Evolutionary conservation across 345 rosid species (phyloP), one percentile per base, ranked within the genome.

Genomic region (Boechera divaricarpa): DNA sequence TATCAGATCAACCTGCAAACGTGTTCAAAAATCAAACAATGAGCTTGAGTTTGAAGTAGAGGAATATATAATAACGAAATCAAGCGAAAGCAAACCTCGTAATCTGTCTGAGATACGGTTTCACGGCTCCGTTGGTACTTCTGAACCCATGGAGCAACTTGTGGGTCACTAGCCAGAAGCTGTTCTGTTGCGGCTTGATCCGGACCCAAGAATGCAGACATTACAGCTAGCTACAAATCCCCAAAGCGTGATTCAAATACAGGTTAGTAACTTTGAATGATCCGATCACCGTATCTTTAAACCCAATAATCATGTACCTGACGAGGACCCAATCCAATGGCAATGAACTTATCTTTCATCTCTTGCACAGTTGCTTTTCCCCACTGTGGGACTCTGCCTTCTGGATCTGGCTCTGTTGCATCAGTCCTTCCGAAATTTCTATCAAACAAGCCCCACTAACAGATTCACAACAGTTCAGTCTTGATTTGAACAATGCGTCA

Each of bases 141-240:
- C 68, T 89, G 75, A 80, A 92, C 88, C 98, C 98, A 94, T 21
- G 91, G 92, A 4, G 78, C 51, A 59, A 94, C 95, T 26, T 90
- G 93, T 6, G 87, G 84, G 71, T 94, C 97, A 15, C 81, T 78
- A 21, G 85, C 88, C 57, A 92, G 49, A 11, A 89, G 75, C 55
- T 90, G 77, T 82, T 94, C 97, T 2, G 92, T 89, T 44, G 97
- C 92, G 12, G 70, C 59, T 83, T 92, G 98, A 75, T 94, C 95
- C 33, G 97, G 97, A 70, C 98, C 97, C 86, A 94, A 71, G 89
- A 94, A 94, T 10, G 93, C 97, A 54, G 95, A 94, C 97, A 90
- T 87, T 61, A 94, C 97, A 56, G 97, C 98, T 39, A 92, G 77
- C 97, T 93, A 86, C 32, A 66, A 58, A 32, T 18, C 15, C 33